Conservation (phyloP, 1,284 basidiomycete genomes). For the Sanghuangporus weigelae region DNA sequence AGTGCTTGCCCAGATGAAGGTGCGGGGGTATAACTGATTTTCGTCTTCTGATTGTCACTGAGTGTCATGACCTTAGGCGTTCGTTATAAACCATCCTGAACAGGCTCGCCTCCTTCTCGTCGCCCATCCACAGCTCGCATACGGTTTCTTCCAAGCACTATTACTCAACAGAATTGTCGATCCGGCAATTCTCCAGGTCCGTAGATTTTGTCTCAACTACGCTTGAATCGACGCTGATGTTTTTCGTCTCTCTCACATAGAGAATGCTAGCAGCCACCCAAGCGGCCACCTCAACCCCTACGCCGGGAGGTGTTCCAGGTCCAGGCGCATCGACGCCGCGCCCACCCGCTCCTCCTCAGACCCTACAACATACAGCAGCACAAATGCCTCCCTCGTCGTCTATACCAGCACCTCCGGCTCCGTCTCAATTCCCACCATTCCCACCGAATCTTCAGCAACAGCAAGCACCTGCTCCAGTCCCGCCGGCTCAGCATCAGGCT, state of each 20-base stretch:
- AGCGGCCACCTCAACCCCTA: slow-evolving; percentile 19
- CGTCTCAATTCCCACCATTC: slow-evolving; percentile 9
- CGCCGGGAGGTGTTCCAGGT: background rate
- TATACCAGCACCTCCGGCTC: slow-evolving; percentile 23
- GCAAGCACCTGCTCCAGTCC: slow-evolving; percentile 23
- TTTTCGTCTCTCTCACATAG: slow-evolving; percentile 28
- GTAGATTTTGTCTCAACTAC: slow-evolving; percentile 19
- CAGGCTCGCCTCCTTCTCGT: slow-evolving; percentile 80
- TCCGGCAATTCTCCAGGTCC: slow-evolving; percentile 69
- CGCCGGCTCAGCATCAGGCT: slow-evolving; percentile 32
- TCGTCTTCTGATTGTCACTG: slow-evolving; percentile 12
- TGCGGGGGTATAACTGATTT: slow-evolving; percentile 30
- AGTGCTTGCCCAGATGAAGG: slow-evolving; percentile 98
- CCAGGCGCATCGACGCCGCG: slow-evolving; percentile 26
- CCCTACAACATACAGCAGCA: slow-evolving; percentile 27
- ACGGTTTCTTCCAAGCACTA: slow-evolving; percentile 95
- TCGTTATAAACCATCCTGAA: slow-evolving; percentile 88
- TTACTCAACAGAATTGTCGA: slow-evolving; percentile 95
- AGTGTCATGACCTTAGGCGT: slow-evolving; percentile 47
- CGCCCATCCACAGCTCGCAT: slow-evolving; percentile 88
- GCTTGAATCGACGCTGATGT: background rate
- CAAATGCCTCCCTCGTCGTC: slow-evolving; percentile 20
- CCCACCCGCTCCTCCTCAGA: slow-evolving; percentile 23
- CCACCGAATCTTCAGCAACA: slow-evolving; percentile 21
- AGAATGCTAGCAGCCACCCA: slow-evolving; percentile 54